These are phyloP conservation scores for Ophiocordyceps camponoti-floridani DNA, from an alignment of 2,329 filamentous ascomycete genomes.

Conservation along the genomic window DNA sequence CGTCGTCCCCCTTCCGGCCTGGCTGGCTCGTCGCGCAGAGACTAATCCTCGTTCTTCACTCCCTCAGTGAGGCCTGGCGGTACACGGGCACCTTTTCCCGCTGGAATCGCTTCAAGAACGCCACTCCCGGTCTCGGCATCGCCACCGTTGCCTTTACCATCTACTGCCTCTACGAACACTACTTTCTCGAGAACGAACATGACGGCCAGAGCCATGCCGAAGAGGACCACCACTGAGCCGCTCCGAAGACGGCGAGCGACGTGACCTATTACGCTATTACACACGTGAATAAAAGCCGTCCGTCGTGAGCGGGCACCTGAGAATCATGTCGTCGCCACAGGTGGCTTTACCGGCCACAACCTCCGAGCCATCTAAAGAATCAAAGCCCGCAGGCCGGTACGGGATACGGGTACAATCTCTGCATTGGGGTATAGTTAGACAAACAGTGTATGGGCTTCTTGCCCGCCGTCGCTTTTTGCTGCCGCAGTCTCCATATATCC, in stretches of 20 bases:
- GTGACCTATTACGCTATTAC: too few relatives aligned
- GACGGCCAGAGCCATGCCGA: conserved; percentile 25
- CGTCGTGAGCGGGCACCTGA: too few relatives aligned
- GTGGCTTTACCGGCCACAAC: neutral
- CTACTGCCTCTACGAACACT: conserved; percentile 80
- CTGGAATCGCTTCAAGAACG: conserved; percentile 71
- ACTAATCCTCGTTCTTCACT: too few relatives aligned
- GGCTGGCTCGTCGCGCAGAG: too few relatives aligned
- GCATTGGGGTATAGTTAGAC: conserved; percentile 1
- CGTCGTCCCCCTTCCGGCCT: conserved; percentile 14
- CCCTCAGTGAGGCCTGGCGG: conserved; percentile 74
- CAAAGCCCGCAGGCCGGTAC: too few relatives aligned
- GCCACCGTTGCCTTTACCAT: conserved; percentile 77
- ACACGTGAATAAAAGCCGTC: too few relatives aligned
- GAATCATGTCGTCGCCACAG: too few relatives aligned
- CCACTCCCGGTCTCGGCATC: conserved; percentile 83
- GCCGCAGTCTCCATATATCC: conserved; percentile 1
- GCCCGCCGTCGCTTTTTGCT: neutral
- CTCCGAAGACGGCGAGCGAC: neutral
- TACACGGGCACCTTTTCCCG: conserved; percentile 79
- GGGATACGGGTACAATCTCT: neutral
- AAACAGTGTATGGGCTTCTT: neutral
- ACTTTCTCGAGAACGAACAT: conserved; percentile 63
- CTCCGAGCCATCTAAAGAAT: too few relatives aligned
- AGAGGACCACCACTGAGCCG: conserved; percentile 5